Percentiles rank a stretch among this genome's conserved stretches.
Conservation (phyloP, 345 rosid species). For the Erucastrum elatum region DNA sequence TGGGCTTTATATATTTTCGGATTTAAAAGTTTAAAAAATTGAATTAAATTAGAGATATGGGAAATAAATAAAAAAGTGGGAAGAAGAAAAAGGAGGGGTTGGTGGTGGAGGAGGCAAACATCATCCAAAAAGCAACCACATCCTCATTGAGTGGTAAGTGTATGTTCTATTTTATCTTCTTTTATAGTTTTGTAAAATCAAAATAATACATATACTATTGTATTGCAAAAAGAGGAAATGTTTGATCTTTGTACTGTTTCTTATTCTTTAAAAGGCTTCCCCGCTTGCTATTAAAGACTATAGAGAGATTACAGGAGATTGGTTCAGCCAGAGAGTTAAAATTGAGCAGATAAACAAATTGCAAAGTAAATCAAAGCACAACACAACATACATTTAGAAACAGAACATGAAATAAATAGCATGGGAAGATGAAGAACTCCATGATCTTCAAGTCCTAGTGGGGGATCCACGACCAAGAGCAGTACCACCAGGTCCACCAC, state of each 20-base stretch:
- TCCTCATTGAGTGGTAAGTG: constrained; percentile 66
- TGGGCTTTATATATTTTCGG: constrained; percentile 15
- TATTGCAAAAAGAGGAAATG: not conserved
- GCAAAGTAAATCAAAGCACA: too few relatives aligned
- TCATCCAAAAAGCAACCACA: constrained; percentile 53
- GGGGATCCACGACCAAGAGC: too few relatives aligned
- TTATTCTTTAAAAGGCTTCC: too few relatives aligned
- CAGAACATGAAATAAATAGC: too few relatives aligned
- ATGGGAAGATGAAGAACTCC: too few relatives aligned
- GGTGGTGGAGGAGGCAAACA: constrained; percentile 53
- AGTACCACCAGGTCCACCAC: too few relatives aligned
- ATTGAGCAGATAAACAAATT: too few relatives aligned
- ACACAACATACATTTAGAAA: too few relatives aligned
- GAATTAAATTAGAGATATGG: not conserved
- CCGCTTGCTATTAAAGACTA: too few relatives aligned
- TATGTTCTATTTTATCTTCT: not conserved
- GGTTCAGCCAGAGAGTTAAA: too few relatives aligned
- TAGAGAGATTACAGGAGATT: too few relatives aligned
- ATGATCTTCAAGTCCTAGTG: too few relatives aligned
- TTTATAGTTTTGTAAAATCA: not conserved
- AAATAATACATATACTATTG: not conserved
- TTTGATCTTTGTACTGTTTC: not conserved
- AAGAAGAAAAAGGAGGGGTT: constrained; percentile 33
- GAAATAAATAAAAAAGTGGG: not conserved
- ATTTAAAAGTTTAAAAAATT: not conserved